Conservation (phyloP, 1,284 basidiomycete species). For the Kalmanozyma brasiliensis region DNA sequence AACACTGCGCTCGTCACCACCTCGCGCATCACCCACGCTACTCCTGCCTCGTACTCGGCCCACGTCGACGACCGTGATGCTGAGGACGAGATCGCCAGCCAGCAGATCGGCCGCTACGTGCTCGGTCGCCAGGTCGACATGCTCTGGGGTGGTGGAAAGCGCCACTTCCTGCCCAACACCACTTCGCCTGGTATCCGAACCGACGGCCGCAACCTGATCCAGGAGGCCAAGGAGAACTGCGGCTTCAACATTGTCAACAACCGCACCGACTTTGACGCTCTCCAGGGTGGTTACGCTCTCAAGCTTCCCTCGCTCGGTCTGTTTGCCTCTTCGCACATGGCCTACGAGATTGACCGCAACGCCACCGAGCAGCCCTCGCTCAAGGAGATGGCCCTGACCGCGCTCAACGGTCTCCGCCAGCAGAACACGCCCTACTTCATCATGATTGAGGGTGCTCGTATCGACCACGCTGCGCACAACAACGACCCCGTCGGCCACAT, state of each 20-base stretch:
- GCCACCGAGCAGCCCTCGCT: slow-evolving; percentile 59
- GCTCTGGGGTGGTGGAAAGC: slow-evolving; percentile 64
- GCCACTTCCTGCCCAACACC: slow-evolving; percentile 64
- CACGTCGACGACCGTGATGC: slow-evolving; percentile 66
- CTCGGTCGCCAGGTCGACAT: slow-evolving; percentile 63
- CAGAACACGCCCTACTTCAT: slow-evolving; percentile 65
- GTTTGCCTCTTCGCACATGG: slow-evolving; percentile 62
- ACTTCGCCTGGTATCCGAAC: slow-evolving; percentile 57
- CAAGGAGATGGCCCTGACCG: slow-evolving; percentile 65
- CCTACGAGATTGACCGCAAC: slow-evolving; percentile 67
- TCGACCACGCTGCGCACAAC: slow-evolving; percentile 66
- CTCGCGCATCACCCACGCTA: slow-evolving; percentile 66
- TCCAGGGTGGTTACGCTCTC: slow-evolving; percentile 33
- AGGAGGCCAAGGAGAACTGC: slow-evolving; percentile 48
- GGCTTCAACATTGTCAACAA: slow-evolving; percentile 58
- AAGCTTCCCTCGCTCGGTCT: slow-evolving; percentile 57
- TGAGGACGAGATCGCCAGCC: slow-evolving; percentile 64
- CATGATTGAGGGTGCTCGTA: slow-evolving; percentile 64
- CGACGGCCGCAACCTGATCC: slow-evolving; percentile 60
- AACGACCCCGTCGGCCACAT: slow-evolving; percentile 65
- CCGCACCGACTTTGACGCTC: slow-evolving; percentile 59
- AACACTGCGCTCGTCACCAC: slow-evolving; percentile 65
- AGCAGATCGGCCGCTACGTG: slow-evolving; percentile 62
- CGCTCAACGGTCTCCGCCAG: slow-evolving; percentile 60
- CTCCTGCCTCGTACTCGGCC: slow-evolving; percentile 62